These are phyloP conservation scores for Saccharomycopsis capsularis DNA, from an alignment of 805 yeast genomes.

Conservation along the genomic window DNA sequence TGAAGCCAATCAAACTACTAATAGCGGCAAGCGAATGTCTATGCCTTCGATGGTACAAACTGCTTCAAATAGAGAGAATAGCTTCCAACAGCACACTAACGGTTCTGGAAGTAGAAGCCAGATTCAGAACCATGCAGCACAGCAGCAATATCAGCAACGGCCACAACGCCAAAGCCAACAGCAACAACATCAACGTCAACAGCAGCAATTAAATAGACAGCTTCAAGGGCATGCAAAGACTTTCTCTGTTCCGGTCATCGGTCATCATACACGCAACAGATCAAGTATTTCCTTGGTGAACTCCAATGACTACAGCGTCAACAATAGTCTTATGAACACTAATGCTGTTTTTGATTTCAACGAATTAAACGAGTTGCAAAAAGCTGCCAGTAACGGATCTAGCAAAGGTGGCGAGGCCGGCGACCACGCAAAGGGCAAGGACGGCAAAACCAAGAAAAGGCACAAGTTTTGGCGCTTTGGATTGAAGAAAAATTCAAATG, in stretches of 20 bases:
- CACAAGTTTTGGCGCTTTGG: conserved; percentile 18
- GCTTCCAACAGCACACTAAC: background rate
- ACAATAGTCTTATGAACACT: conserved; percentile 3
- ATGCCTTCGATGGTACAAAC: too few species aligned
- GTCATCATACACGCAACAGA: background rate
- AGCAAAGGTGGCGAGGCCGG: background rate
- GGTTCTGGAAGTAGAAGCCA: background rate
- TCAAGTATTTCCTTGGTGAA: conserved; percentile 1
- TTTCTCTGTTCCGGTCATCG: conserved; percentile 1
- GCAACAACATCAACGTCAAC: background rate
- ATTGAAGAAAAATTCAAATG: conserved; percentile 3
- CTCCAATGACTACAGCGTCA: conserved; percentile 3
- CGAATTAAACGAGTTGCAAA: conserved; percentile 10
- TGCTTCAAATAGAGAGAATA: too few species aligned
- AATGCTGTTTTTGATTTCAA: conserved; percentile 10
- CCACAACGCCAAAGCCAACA: background rate
- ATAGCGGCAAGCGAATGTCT: background rate
- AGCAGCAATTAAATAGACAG: background rate
- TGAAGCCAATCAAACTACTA: background rate
- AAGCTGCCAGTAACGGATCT: background rate
- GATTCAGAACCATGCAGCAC: background rate
- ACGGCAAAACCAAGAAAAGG: conserved; percentile 2
- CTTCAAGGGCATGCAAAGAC: background rate
- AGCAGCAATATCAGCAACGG: background rate
- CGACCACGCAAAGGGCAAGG: background rate